Base-by-base conservation (phyloP, 2,329 filamentous ascomycete species). In the Penicillium sp. region DNA sequence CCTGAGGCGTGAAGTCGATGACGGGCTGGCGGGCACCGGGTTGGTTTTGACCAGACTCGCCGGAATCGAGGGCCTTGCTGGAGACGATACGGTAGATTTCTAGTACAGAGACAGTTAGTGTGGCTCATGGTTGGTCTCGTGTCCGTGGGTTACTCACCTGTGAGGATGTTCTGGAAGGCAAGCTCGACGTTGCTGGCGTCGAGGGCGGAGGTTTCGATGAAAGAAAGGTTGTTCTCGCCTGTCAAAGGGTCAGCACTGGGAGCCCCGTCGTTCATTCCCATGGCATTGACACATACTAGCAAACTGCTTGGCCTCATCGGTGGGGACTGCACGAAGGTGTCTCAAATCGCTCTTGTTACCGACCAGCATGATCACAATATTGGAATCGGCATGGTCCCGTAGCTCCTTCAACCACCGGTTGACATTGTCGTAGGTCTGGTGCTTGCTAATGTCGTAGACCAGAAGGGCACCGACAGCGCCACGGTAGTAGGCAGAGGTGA, bases 301-400 rank as follows among this genome's bases (percentile, higher is more conserved):
- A 83, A 98, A 98, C 57, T 89, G 81, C 78, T 97, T 98, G 64
- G 92, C 93, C 75, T 97, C 92, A 70, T 98, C 93, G 53, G 93
- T 98, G 44, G 93, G 90, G 61, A 98, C 93, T 60, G 93, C 93
- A 72, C 93, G 84, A 68, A 98, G 81, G 77, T 98, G 93, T 75
- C 91, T 88, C 86, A 97, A 87, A 95, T 98, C 93, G 75, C 91
- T 97, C 87, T 98, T 98, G 84, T 98, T 98, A 74, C 93, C 93
- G 49, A 97, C 93, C 66, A 98, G 80, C 93, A 98, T 98, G 72
- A 98, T 98, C 66, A 98, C 91, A 66, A 97, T 96, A 78, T 97
- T 97, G 66, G 90, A 91, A 72, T 98, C 93, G 64, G 93, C 93
- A 75, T 98, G 91, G 70, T 96, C 93, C 66, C 93, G 85, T 69